Evolutionary conservation across 164 flowering plant species (phyloP), one percentile per base, ranked within the genome.

Genomic region (Annona cherimola): DNA sequence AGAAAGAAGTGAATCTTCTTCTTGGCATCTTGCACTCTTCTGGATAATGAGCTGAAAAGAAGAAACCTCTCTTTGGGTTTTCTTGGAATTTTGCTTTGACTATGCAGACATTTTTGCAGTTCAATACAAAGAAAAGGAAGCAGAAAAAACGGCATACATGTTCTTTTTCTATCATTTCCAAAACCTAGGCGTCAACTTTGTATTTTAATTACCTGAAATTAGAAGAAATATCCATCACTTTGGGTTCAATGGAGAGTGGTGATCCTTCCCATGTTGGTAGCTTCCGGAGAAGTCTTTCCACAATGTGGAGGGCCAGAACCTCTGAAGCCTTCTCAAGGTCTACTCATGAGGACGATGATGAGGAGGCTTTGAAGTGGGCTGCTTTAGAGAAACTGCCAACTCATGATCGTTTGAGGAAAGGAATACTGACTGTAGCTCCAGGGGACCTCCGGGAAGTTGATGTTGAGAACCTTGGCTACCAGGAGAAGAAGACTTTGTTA

Each of bases 401-500:
- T 2, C 69, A 69, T 50, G 65, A 73, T 42, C 71, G 79, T 18
- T 39, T 77, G 1, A 59, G 73, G 54, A 77, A 65, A 66, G 79
- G 76, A 16, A 73, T 69, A 16, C 67, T 64, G 12, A 19, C 46
- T 19, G 73, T 64, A 39, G 9, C 14, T 18, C 44, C 39, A 20
- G 63, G 76, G n/a, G 69, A 69, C 9, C 88, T 81, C 67, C 85
- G 76, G 69, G 92, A 88, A 67, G 88, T 94, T 39, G 96, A 94
- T 74, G 93, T 94, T 8, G 71, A 83, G 45, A 87, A 81, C 12
- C 86, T 94, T 6, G 93, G 82, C 26, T 35, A 81, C 19, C 78
- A 81, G 20, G 95, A 92, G 4, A 67, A 86, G 44, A 89, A 87
- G 63, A 74, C 84, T 14, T 88, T 94, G 81, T 85, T 94, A 40